phyloP scores from a whole-genome alignment of 345 rosid genomes.

The Eucalyptus polybractea region DNA sequence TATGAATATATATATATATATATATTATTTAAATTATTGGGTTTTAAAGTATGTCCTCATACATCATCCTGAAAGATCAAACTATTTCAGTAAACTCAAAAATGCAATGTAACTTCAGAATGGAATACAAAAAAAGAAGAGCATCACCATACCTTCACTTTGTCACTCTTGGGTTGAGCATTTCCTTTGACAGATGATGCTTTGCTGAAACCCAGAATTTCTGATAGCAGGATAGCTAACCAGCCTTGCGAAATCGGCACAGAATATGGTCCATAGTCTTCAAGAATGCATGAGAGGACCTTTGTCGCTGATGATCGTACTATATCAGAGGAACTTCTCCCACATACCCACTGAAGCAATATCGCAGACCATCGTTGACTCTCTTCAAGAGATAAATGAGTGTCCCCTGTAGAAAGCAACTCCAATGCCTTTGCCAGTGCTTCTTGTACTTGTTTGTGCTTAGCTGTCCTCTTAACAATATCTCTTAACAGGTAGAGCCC shows the following conservation, averaged over 20 bases:
- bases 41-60: not conserved
- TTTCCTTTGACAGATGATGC: slow-evolving; percentile 40
- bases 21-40: not conserved
- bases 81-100: not conserved
- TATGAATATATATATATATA: not conserved
- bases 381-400: slow-evolving; percentile 74
- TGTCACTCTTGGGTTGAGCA: slow-evolving; percentile 41
- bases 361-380: slow-evolving; percentile 89
- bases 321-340: slow-evolving; percentile 43
- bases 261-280: slow-evolving; percentile 63
- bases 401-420: slow-evolving; percentile 47
- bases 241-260: slow-evolving; percentile 92
- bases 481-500: slow-evolving; percentile 88
- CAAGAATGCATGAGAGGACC: slow-evolving; percentile 77
- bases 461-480: slow-evolving; percentile 49
- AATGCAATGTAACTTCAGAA: not conserved
- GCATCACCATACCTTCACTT: slow-evolving; percentile 42
- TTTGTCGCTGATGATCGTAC: slow-evolving; percentile 59
- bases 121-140: not conserved
- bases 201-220: slow-evolving; percentile 45
- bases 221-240: slow-evolving; percentile 67
- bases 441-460: slow-evolving; percentile 71
- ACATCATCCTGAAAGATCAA: not conserved
- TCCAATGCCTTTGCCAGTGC: slow-evolving; percentile 80
- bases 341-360: slow-evolving; percentile 74